Evolutionary conservation across 2,329 filamentous ascomycete species (phyloP), one percentile per base, ranked within the genome.

Genomic region (Ophiostoma tasmaniense): DNA sequence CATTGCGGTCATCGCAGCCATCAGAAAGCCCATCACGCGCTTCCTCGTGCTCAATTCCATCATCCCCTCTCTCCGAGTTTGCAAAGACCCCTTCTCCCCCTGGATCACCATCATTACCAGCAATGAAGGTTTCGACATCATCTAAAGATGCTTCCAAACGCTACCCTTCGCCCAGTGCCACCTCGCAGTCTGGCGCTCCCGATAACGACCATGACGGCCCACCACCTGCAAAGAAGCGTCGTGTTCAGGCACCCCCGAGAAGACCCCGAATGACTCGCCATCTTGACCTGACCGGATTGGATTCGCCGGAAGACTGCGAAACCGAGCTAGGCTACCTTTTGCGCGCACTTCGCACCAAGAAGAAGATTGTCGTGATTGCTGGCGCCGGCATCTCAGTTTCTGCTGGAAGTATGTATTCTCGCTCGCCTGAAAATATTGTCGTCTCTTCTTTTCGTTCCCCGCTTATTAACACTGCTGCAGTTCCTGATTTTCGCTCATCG

Each of bases 321-420:
- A 81, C 83, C 50, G 86, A 94, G 71, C 81, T 97, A 52, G 85
- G 90, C 71, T 85, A 88, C 69, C 82, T 99, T 37, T 80, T 93
- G 62, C 86, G 88, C 61, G 89, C 89, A 30, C 79, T 99, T 69
- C 89, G 90, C 75, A 93, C 91, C 76, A 95, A 95, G 82, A 91
- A 93, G 80, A 97, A 97, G 81, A 96, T 99, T 76, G 92, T 99
- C 42, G 92, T 98, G 67, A 91, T 99, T 77, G 95, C 94, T 64
- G 95, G 95, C 70, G 95, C 95, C 72, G 95, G 95, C 71, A 99
- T 99, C 75, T 98, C 95, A 52, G 95, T 97, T 67, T 94, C 94
- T 68, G 94, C 95, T 74, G 95, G 95, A 72, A 96, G 89, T 91
- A 84, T 87, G 74, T 67, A 25, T 33, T 20, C 22, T 1, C 6